A percentile compares a stretch with the other conserved stretches of the same genome.
phyloP scores from a whole-genome alignment of 2,329 filamentous ascomycete species.

The Apiospora phragmitis region DNA sequence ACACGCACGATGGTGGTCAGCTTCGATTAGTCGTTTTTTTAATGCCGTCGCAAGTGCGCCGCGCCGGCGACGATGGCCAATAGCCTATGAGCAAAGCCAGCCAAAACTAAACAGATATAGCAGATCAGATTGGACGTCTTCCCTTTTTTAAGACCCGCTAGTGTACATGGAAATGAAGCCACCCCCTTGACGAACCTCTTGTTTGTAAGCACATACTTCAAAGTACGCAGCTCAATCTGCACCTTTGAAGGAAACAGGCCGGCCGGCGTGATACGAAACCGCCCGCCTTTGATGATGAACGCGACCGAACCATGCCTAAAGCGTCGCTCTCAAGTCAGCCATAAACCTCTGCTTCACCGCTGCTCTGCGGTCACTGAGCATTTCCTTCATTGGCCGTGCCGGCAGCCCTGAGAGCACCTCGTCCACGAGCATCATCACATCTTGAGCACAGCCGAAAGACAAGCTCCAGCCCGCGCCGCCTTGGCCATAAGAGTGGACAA shows the following conservation, averaged over 20 bases:
- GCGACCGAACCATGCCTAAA: background rate
- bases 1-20: background rate
- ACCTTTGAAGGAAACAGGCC: background rate
- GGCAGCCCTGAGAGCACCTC: constrained; percentile 32
- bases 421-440: constrained; percentile 36
- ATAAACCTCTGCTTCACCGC: constrained; percentile 7
- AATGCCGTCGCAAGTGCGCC: background rate
- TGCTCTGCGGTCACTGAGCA: constrained; percentile 19
- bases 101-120: background rate
- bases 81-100: background rate
- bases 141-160: background rate
- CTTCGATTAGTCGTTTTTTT: background rate
- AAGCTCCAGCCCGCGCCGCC: constrained; percentile 45
- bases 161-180: background rate
- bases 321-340: constrained; percentile 9
- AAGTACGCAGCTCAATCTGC: background rate
- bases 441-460: constrained; percentile 40
- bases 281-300: background rate
- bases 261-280: background rate
- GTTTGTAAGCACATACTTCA: background rate
- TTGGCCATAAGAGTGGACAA: constrained; percentile 46
- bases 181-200: background rate
- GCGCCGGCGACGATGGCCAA: background rate
- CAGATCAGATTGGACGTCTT: background rate
- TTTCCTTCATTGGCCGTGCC: constrained; percentile 30